Evolutionary conservation across 108 stramenopile genomes (phyloP).

Genomic region (Epithemia pelagica): DNA sequence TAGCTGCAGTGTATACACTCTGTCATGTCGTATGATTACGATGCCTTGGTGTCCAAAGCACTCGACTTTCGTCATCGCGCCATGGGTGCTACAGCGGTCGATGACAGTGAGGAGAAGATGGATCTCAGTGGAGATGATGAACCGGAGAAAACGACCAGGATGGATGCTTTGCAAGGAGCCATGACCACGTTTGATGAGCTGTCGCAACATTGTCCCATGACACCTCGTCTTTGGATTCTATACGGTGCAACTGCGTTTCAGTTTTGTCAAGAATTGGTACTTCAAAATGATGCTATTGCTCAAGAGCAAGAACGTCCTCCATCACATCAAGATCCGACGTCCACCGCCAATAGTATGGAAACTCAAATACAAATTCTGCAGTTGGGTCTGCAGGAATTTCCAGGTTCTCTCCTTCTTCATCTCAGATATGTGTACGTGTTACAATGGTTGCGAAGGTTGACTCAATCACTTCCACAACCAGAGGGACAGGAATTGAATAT

Average conservation of each 20-base stretch:
- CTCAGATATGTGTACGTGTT: slow-evolving; percentile 39
- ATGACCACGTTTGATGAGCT: slow-evolving; percentile 28
- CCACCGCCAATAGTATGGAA: slow-evolving; percentile 12
- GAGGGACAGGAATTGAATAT: slow-evolving; percentile 4
- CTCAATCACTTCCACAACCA: neutral
- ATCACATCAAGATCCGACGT: neutral
- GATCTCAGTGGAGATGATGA: neutral
- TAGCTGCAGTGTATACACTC: too few species aligned
- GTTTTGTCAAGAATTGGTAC: slow-evolving; percentile 27
- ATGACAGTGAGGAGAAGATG: neutral
- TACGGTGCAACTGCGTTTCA: slow-evolving; percentile 57
- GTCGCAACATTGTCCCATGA: slow-evolving; percentile 69
- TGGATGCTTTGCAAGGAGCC: slow-evolving; percentile 17
- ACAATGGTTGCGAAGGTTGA: neutral
- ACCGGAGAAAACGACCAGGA: neutral
- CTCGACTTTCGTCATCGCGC: too few species aligned
- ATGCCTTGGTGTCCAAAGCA: neutral
- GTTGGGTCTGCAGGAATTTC: slow-evolving; percentile 66
- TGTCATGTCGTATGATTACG: slow-evolving; percentile 6
- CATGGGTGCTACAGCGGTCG: neutral
- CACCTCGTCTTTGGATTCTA: slow-evolving; percentile 84
- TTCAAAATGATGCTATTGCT: slow-evolving; percentile 6
- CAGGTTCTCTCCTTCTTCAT: slow-evolving; percentile 49
- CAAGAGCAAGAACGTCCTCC: neutral
- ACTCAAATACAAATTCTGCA: slow-evolving; percentile 57